These are phyloP conservation scores for Chrysanthemum seticuspe DNA, from an alignment of 129 eudicot genomes.

Conservation along the genomic window DNA sequence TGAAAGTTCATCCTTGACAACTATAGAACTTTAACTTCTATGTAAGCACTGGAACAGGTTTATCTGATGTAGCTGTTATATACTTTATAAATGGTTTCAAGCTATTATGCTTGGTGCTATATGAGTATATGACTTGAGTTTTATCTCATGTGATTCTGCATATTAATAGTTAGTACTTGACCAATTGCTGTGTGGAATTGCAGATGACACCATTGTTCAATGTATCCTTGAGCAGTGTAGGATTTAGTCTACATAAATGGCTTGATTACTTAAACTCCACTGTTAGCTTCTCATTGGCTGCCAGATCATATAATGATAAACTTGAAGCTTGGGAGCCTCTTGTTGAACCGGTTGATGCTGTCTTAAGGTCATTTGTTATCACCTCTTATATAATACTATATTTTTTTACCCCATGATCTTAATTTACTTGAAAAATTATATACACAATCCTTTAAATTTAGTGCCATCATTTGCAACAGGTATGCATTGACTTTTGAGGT, in stretches of 20 bases:
- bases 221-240: slow-evolving; percentile 70
- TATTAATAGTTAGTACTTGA: neutral
- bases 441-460: no score
- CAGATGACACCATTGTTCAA: slow-evolving; percentile 97
- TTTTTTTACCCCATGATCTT: no score
- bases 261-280: slow-evolving; percentile 70
- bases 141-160: slow-evolving; percentile 11
- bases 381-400: no score
- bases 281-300: slow-evolving; percentile 87
- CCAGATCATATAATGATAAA: slow-evolving; percentile 87
- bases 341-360: slow-evolving; percentile 91
- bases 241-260: slow-evolving; percentile 72
- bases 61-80: neutral
- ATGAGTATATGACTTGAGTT: neutral
- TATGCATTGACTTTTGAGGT: no score
- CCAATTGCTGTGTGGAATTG: slow-evolving; percentile 28
- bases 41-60: neutral
- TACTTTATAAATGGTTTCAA: slow-evolving; percentile 11
- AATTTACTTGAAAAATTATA: no score
- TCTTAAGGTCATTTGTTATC: slow-evolving; percentile 53
- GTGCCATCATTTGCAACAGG: no score
- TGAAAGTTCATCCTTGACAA: neutral
- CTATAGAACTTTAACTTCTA: neutral
- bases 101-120: neutral
- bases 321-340: slow-evolving; percentile 98